Evolutionary conservation across 163 green algal genomes (phyloP), one percentile per base, ranked within the genome.

Genomic region (Scenedesmus sp.): DNA sequence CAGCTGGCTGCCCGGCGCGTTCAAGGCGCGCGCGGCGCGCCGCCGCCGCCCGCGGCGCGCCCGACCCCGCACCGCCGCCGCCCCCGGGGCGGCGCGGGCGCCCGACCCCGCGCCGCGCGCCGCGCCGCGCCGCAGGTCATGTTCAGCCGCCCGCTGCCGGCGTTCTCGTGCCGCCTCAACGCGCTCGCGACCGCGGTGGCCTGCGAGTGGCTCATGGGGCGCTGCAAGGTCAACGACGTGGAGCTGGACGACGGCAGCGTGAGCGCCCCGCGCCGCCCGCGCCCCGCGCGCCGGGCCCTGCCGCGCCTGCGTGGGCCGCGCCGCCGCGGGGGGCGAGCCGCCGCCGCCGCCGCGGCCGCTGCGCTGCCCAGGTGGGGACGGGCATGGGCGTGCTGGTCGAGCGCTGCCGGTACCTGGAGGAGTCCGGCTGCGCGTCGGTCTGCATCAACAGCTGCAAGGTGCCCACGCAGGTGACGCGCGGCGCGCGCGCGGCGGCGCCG

Each of bases 361-460:
- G 36, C 0, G 62, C 1, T 58, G 44, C 42, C 3, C 72, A 81
- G 74, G 66, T 89, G 28, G 83, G 65, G 1, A 26, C 56, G 15
- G 86, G 77, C 3, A 87, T 94, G 33, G 92, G 91, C 11, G 94
- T 98, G 33, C 72, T 92, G 18, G 90, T 98, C 28, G 93, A 98
- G 76, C 86, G 95, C 72, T 95, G 96, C 82, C 90, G 95, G 3
- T 99, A 98, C 83, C 83, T 99, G 33, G 96, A 99, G 85, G 72
- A 97, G 74, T 81, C 88, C 0, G 89, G 88, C 3, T 99, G 96
- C 80, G 95, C 92, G 0, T 92, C 89, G 3, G 86, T 98, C 10
- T 99, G 96, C 80, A 87, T 98, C 62, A 98, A 99, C 89, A 97
- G 90, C 75, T 99, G 96, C 89, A 98, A 98, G 77, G 82, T 97